These are phyloP conservation scores for Suillus americanus DNA, from an alignment of 768 basidiomycete genomes.

Conservation along the genomic window DNA sequence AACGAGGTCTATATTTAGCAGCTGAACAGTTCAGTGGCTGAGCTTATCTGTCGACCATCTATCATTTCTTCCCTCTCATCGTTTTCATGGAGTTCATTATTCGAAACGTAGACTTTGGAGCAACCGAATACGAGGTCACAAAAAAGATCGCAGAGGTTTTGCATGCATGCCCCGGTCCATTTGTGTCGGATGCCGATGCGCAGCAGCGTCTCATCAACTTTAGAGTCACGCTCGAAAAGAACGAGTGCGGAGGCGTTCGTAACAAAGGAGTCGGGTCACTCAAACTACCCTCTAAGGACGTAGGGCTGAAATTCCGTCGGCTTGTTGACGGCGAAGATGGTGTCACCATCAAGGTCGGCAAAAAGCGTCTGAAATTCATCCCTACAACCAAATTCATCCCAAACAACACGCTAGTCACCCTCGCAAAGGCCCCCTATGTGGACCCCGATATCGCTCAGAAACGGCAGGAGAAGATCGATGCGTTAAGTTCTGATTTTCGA, in stretches of 20 bases:
- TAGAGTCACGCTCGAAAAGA: slow-evolving; percentile 50
- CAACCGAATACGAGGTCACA: slow-evolving; percentile 56
- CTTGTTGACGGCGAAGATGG: slow-evolving; percentile 37
- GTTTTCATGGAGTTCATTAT: slow-evolving; percentile 40
- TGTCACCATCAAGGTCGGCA: slow-evolving; percentile 39
- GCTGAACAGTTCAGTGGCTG: neutral
- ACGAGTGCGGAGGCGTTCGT: slow-evolving; percentile 47
- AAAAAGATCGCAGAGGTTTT: slow-evolving; percentile 54
- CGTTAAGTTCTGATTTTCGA: slow-evolving; percentile 49
- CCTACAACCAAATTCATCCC: slow-evolving; percentile 10
- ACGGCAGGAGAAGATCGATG: slow-evolving; percentile 40
- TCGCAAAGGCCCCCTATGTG: slow-evolving; percentile 56
- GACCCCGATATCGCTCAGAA: slow-evolving; percentile 55
- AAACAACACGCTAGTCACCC: slow-evolving; percentile 28
- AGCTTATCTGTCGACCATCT: slow-evolving; percentile 4
- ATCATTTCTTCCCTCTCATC: neutral
- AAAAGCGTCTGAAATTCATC: slow-evolving; percentile 38
- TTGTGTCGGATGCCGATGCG: slow-evolving; percentile 19
- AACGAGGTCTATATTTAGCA: neutral
- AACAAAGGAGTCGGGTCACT: slow-evolving; percentile 55
- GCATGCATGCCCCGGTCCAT: slow-evolving; percentile 39
- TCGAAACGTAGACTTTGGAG: slow-evolving; percentile 33
- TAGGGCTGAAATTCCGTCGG: slow-evolving; percentile 48
- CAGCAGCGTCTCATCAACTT: slow-evolving; percentile 52
- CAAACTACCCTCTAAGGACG: slow-evolving; percentile 21